Percentiles rank a stretch among this genome's conserved stretches.
phyloP scores from a whole-genome alignment of 164 flowering plant species.

The Nymphaea thermarum region DNA sequence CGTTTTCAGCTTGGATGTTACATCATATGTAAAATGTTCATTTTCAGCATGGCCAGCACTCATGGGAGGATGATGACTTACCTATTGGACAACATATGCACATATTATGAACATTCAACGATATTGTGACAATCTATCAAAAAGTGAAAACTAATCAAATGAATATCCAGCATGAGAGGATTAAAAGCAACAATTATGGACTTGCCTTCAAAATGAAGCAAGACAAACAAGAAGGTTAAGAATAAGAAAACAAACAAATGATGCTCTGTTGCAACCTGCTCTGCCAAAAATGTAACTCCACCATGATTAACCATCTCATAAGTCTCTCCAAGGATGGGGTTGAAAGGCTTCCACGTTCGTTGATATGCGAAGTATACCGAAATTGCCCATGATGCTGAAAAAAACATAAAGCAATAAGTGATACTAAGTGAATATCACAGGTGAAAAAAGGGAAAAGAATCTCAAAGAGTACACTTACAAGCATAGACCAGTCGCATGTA shows the following conservation, averaged over 20 bases:
- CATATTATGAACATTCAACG: neutral
- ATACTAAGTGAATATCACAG: neutral
- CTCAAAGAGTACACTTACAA: constrained; percentile 25
- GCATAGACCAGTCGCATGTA: constrained; percentile 80
- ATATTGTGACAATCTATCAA: constrained; percentile 3
- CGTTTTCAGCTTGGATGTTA: constrained; percentile 71
- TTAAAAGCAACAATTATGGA: neutral
- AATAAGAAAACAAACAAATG: neutral
- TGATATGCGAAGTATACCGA: constrained; percentile 76
- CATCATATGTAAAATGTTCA: constrained; percentile 68
- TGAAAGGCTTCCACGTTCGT: constrained; percentile 49
- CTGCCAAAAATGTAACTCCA: constrained; percentile 64
- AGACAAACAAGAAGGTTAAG: neutral
- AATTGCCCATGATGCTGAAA: constrained; percentile 74
- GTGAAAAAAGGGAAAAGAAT: neutral
- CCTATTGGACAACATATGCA: constrained; percentile 23
- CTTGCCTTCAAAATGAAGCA: neutral
- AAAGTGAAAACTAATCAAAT: neutral
- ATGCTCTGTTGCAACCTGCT: constrained; percentile 41
- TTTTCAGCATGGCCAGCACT: constrained; percentile 87
- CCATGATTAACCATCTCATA: constrained; percentile 74
- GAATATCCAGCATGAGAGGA: neutral
- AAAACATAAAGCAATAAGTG: neutral
- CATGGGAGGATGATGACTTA: constrained; percentile 89
- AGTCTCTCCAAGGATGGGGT: constrained; percentile 94